phyloP scores from a whole-genome alignment of 139 green algal genomes.

The Micractinium sp. region DNA sequence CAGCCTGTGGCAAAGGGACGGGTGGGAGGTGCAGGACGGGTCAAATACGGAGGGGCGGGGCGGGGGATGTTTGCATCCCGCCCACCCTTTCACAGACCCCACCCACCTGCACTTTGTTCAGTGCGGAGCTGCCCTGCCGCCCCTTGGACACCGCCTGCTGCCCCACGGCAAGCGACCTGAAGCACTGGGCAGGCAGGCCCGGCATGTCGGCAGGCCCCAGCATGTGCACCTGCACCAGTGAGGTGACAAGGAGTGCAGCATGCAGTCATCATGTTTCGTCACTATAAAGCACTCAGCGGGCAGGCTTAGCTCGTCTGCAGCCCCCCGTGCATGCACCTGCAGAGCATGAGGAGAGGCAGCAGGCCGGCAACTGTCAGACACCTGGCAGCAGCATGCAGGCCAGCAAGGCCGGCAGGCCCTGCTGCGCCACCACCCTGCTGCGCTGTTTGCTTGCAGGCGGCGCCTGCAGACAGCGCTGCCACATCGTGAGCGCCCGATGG shows the following conservation, averaged over 20 bases:
- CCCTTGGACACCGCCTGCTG: conserved; percentile 47
- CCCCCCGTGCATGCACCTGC: not conserved
- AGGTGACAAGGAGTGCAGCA: no score
- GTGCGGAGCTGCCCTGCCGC: conserved; percentile 20
- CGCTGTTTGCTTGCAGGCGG: no score
- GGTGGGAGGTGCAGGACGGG: no score
- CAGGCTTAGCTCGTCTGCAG: no score
- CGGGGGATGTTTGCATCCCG: no score
- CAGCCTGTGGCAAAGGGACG: no score
- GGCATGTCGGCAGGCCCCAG: conserved; percentile 23
- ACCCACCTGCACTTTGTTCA: conserved; percentile 43
- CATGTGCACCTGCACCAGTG: not conserved
- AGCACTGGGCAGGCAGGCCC: conserved; percentile 29
- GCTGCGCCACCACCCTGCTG: not conserved
- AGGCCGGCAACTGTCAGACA: not conserved
- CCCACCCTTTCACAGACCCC: no score
- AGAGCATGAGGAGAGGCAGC: not conserved
- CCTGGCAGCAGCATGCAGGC: not conserved
- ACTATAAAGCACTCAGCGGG: no score
- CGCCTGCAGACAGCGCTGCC: no score
- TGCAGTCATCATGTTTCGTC: no score
- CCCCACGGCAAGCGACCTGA: conserved; percentile 35
- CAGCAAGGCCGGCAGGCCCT: not conserved
- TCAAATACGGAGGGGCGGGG: no score
- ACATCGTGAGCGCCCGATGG: no score